Conservation (phyloP, 2,329 filamentous ascomycete species). For the Diplocarpon rosae region DNA sequence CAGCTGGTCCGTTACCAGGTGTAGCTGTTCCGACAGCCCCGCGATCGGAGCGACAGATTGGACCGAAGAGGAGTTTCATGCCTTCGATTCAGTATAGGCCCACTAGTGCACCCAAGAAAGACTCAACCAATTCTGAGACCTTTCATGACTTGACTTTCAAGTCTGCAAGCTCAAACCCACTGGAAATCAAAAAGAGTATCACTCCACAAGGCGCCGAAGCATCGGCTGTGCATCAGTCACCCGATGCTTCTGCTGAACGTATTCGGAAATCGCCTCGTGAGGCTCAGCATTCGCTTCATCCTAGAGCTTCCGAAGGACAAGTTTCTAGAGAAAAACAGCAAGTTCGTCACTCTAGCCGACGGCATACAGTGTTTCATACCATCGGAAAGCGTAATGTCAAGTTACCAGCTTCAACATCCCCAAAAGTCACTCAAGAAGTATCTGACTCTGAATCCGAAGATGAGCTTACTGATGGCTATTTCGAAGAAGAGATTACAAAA, state of each 20-base stretch:
- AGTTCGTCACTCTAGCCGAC: conserved; percentile 8
- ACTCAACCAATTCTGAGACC: too few relatives aligned
- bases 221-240: not conserved
- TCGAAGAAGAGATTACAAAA: conserved; percentile 25
- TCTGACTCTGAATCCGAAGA: conserved; percentile 25
- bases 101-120: not conserved
- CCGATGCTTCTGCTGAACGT: not conserved
- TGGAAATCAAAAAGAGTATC: too few relatives aligned
- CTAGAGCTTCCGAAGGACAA: too few relatives aligned
- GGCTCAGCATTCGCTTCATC: too few relatives aligned
- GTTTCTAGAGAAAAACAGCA: not conserved
- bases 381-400: conserved; percentile 15
- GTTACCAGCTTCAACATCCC: conserved; percentile 1
- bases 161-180: not conserved
- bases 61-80: not conserved
- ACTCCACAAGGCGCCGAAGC: not conserved
- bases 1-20: conserved; percentile 15
- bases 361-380: not conserved
- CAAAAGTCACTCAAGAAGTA: conserved; percentile 13
- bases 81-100: not conserved
- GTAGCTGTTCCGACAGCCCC: conserved; percentile 23
- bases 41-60: conserved; percentile 8
- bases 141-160: not conserved
- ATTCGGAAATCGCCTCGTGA: too few relatives aligned
- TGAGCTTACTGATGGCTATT: conserved; percentile 26